phyloP scores from a whole-genome alignment of 2,329 filamentous ascomycete genomes.

The Pseudofabraea citricarpa region DNA sequence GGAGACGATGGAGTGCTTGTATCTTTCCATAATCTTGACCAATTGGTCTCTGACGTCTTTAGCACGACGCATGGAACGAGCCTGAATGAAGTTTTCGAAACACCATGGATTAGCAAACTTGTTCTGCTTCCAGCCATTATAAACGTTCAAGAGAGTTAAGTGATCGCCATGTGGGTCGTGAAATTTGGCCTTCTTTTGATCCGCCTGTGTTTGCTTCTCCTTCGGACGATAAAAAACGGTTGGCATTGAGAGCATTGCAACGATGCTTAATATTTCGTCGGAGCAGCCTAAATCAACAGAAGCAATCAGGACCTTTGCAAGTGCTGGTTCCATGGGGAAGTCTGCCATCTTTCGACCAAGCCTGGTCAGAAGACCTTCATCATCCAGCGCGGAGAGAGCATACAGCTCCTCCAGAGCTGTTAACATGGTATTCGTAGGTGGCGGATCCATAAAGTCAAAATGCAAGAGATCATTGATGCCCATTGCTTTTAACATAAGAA shows the following conservation, averaged over 20 bases:
- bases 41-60: slow-evolving; percentile 92
- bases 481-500: slow-evolving; percentile 98
- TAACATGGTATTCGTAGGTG: slow-evolving; percentile 95
- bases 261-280: slow-evolving; percentile 90
- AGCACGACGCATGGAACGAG: slow-evolving; percentile 79
- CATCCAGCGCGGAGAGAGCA: slow-evolving; percentile 83
- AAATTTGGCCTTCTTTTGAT: slow-evolving; percentile 97
- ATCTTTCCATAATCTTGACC: slow-evolving; percentile 88
- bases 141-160: slow-evolving; percentile 90
- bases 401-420: slow-evolving; percentile 95
- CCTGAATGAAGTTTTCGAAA: slow-evolving; percentile 96
- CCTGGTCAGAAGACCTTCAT: slow-evolving; percentile 89
- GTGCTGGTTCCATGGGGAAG: slow-evolving; percentile 92
- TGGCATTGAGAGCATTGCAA: slow-evolving; percentile 86
- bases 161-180: slow-evolving; percentile 94
- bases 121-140: slow-evolving; percentile 90
- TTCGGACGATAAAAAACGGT: slow-evolving; percentile 93
- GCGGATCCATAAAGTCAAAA: slow-evolving; percentile 99
- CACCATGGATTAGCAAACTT: slow-evolving; percentile 87
- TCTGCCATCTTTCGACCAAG: slow-evolving; percentile 96
- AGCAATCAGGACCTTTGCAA: slow-evolving; percentile 86
- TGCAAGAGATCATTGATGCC: slow-evolving; percentile 96
- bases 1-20: slow-evolving; percentile 75
- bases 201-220: slow-evolving; percentile 93
- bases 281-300: slow-evolving; percentile 85